Conservation (phyloP, 1,284 basidiomycete species). For the Mycosarcoma mackinlayi region DNA sequence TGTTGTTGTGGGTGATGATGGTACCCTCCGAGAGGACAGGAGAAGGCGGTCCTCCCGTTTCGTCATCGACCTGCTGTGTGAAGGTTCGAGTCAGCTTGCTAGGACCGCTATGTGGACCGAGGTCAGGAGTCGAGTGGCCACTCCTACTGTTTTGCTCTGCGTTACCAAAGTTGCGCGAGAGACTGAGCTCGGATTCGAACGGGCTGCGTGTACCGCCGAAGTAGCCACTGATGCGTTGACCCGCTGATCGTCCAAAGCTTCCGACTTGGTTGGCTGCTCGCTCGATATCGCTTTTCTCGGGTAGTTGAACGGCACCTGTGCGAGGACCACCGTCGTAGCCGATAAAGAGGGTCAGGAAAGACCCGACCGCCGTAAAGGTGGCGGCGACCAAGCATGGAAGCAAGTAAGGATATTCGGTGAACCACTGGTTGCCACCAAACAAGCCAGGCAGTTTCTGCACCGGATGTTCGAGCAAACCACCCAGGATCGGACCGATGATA, state of each 20-base stretch:
- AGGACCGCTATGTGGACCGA: not conserved
- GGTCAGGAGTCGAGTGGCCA: constrained; percentile 19
- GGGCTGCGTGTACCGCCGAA: constrained; percentile 38
- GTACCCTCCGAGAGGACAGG: constrained; percentile 50
- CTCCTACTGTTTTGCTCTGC: constrained; percentile 11
- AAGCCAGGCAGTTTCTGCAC: constrained; percentile 83
- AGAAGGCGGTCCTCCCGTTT: constrained; percentile 63
- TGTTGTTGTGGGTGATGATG: constrained; percentile 51
- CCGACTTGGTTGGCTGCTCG: constrained; percentile 44
- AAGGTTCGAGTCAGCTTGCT: constrained; percentile 53
- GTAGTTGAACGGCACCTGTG: constrained; percentile 57
- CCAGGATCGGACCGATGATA: constrained; percentile 77
- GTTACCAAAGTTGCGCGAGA: constrained; percentile 26
- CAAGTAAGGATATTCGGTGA: constrained; percentile 87
- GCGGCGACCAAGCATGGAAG: constrained; percentile 81
- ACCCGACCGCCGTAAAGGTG: constrained; percentile 73
- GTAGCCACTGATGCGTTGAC: constrained; percentile 62
- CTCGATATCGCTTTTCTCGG: constrained; percentile 54
- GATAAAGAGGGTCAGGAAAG: constrained; percentile 86
- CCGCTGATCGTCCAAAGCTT: constrained; percentile 55
- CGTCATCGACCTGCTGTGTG: constrained; percentile 62
- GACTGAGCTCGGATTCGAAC: constrained; percentile 42
- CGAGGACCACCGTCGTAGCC: constrained; percentile 78
- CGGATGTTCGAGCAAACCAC: constrained; percentile 74
- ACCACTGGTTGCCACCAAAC: constrained; percentile 75